Conservation (phyloP, 106 monocot genomes). For the Triglochin maritima region DNA sequence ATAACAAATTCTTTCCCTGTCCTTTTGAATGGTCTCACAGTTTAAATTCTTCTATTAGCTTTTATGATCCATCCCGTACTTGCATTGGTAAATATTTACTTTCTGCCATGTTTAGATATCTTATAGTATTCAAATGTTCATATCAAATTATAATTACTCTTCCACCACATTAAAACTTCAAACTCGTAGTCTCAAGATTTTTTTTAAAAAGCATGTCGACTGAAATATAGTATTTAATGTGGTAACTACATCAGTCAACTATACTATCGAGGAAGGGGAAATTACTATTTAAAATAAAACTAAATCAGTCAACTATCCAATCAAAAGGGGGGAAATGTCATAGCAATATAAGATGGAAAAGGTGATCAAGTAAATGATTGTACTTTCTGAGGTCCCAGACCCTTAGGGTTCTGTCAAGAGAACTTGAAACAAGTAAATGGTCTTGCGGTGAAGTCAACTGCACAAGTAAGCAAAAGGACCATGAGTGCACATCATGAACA, state of each 20-base stretch:
- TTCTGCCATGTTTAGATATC: too few species aligned
- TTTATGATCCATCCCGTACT: too few species aligned
- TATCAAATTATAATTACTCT: too few species aligned
- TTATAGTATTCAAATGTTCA: too few species aligned
- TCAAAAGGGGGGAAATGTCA: background rate
- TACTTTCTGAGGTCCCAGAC: constrained; percentile 95
- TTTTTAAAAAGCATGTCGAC: background rate
- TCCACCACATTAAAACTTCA: too few species aligned
- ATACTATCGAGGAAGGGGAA: background rate
- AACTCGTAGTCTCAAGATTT: too few species aligned
- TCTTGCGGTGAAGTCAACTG: constrained; percentile 78
- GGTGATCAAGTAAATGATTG: background rate
- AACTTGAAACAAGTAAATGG: constrained; percentile 89
- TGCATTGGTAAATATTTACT: too few species aligned
- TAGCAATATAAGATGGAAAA: background rate
- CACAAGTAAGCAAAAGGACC: background rate
- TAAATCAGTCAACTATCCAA: background rate
- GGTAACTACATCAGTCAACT: background rate
- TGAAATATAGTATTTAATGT: background rate
- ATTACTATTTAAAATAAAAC: background rate
- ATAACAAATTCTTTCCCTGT: too few species aligned
- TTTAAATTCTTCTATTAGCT: too few species aligned
- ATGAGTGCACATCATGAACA: background rate
- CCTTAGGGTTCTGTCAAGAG: constrained; percentile 82
- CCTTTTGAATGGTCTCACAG: too few species aligned